Conservation (phyloP, 2,329 filamentous ascomycete genomes). For the Aspergillus ustus region DNA sequence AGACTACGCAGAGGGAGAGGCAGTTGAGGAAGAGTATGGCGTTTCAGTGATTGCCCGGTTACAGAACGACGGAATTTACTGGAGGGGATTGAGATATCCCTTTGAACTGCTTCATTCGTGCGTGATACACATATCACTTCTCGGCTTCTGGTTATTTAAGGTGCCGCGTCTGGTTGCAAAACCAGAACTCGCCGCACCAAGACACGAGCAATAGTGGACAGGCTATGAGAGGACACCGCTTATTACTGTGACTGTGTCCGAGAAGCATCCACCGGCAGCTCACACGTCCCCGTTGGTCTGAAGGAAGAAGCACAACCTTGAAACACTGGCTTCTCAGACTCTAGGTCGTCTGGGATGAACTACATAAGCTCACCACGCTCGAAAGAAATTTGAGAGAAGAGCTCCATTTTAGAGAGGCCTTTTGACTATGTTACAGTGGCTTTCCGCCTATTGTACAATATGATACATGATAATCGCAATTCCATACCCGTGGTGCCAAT, state of each 20-base stretch:
- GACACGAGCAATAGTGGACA: not conserved
- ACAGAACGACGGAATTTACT: not conserved
- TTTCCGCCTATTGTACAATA: slow-evolving; percentile 24
- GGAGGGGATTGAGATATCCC: not conserved
- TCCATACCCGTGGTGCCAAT: slow-evolving; percentile 2
- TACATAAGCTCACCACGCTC: not conserved
- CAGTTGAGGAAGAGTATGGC: slow-evolving; percentile 76
- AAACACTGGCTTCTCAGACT: not conserved
- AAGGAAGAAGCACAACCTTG: not conserved
- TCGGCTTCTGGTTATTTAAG: not conserved
- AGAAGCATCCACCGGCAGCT: not conserved
- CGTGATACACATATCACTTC: not conserved
- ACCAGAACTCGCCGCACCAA: not conserved
- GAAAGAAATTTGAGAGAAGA: slow-evolving; percentile 29
- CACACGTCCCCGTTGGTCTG: not conserved
- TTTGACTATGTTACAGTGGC: slow-evolving; percentile 18
- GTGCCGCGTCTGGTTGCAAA: not conserved
- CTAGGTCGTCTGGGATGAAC: not conserved
- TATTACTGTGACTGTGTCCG: not conserved
- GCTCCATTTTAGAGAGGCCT: slow-evolving; percentile 19
- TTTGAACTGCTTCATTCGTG: not conserved
- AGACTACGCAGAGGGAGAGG: slow-evolving; percentile 77
- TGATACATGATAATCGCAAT: slow-evolving; percentile 19
- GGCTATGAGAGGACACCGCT: not conserved
- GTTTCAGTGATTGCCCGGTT: slow-evolving; percentile 40